Base-by-base conservation (phyloP, 163 green algal species). In the Chloromonas sp. region DNA sequence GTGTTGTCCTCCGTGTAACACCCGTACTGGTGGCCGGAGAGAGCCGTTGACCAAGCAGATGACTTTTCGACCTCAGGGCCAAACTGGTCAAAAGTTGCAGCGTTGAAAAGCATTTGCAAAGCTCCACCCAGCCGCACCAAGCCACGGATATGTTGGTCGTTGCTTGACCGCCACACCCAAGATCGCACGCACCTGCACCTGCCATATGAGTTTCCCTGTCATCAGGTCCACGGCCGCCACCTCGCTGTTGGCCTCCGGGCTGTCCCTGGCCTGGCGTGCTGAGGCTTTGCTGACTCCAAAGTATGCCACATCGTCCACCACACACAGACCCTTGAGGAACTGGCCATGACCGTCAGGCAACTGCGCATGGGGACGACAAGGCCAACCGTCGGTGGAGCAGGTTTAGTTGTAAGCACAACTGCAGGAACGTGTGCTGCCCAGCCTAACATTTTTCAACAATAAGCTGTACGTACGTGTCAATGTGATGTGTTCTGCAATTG, bases 281-380 rank as follows among this genome's bases (percentile, higher is more conserved):
- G 84, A 84, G 81, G 71, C 88, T 57, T 86, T 84, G 71, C 85
- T 90, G 58, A 93, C 78, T 60, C 94, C 94, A 87, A 97, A 94
- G 83, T 94, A 96, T 0, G 93, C 94, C 0, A 97, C 82, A 78
- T 93, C 90, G 79, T 95, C 94, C n/a, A 96, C 86, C 1, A 97
- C 91, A 1, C 84, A 80, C 14, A 97, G 84, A 0, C 94, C 94
- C 82, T 96, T 96, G 0, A 96, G 89, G 87, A 82, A 14, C 59
- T 82, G 5, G 58, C 8, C 81, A 83, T 85, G 61, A 60, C 36
- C 14, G 0, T 14, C 36, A 13, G 81, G 79, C 2, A 58, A 36
- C 83, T 86, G 82, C 61, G 3, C 14, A 71, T n/a, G 77, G 1
- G n/a, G 57, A 74, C 70, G 0, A 8, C n/a, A 74, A 2, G n/a